phyloP scores from a whole-genome alignment of 2,329 filamentous ascomycete genomes.

The Scorias spongiosa region DNA sequence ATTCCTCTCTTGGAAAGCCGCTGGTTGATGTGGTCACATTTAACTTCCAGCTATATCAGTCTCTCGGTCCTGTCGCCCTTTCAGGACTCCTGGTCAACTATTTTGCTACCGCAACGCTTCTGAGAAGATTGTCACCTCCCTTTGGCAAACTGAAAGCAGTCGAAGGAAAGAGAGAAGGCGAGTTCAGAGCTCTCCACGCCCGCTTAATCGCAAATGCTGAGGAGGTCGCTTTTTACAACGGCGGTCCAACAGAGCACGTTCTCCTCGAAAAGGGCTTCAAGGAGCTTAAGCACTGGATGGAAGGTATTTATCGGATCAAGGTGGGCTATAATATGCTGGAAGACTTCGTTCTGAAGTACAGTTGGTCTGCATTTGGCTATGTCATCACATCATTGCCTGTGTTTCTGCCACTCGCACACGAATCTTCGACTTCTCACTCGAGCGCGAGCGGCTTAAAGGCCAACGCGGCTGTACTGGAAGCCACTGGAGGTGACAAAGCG shows the following conservation, averaged over 20 bases:
- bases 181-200: constrained; percentile 82
- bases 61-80: constrained; percentile 74
- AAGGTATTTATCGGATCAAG: constrained; percentile 92
- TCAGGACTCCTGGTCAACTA: constrained; percentile 83
- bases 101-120: constrained; percentile 78
- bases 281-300: constrained; percentile 92
- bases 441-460: not conserved
- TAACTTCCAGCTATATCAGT: constrained; percentile 91
- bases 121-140: constrained; percentile 77
- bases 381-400: constrained; percentile 83
- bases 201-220: constrained; percentile 92
- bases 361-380: constrained; percentile 96
- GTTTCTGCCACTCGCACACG: constrained; percentile 61
- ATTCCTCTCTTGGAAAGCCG: constrained; percentile 94
- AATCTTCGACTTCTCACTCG: not conserved
- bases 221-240: constrained; percentile 94
- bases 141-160: constrained; percentile 96
- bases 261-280: constrained; percentile 87
- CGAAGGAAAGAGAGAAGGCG: constrained; percentile 86
- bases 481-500: constrained; percentile 7
- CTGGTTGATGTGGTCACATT: constrained; percentile 95
- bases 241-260: constrained; percentile 84
- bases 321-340: constrained; percentile 98
- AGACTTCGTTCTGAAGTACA: constrained; percentile 95
- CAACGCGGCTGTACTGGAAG: not conserved